Evolutionary conservation across 768 basidiomycete genomes (phyloP).

Genomic region (Cystoderma amianthinum): DNA sequence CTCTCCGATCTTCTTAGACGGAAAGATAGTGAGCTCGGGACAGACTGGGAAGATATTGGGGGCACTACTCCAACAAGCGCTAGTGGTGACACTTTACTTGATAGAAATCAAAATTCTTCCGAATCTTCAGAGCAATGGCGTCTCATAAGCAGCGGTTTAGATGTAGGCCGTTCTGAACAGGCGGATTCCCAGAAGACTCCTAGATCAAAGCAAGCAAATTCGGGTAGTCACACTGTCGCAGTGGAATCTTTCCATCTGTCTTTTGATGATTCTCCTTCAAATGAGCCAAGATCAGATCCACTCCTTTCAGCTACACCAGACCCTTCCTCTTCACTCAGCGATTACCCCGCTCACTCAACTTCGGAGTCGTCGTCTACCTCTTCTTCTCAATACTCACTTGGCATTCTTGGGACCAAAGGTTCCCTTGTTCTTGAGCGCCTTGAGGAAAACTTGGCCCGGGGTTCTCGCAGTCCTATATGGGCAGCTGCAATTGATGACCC

Average conservation of each 20-base stretch:
- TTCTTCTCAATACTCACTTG: constrained; percentile 59
- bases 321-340: constrained; percentile 70
- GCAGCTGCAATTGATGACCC: constrained; percentile 73
- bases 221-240: constrained; percentile 14
- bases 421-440: constrained; percentile 58
- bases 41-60: constrained; percentile 63
- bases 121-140: constrained; percentile 10
- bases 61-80: constrained; percentile 43
- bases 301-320: constrained; percentile 66
- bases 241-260: constrained; percentile 10
- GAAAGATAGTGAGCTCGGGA: constrained; percentile 47
- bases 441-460: constrained; percentile 62
- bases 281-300: constrained; percentile 45
- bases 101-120: constrained; percentile 8
- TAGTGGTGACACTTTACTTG: constrained; percentile 26
- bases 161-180: constrained; percentile 10
- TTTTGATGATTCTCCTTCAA: constrained; percentile 26
- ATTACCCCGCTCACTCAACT: constrained; percentile 62
- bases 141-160: constrained; percentile 7
- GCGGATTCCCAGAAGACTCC: constrained; percentile 34
- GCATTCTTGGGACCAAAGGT: constrained; percentile 29
- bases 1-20: constrained; percentile 54
- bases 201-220: constrained; percentile 29
- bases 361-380: constrained; percentile 70
- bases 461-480: constrained; percentile 51